Base-by-base conservation (phyloP, 164 flowering plant species). In the Vitis rupestris region DNA sequence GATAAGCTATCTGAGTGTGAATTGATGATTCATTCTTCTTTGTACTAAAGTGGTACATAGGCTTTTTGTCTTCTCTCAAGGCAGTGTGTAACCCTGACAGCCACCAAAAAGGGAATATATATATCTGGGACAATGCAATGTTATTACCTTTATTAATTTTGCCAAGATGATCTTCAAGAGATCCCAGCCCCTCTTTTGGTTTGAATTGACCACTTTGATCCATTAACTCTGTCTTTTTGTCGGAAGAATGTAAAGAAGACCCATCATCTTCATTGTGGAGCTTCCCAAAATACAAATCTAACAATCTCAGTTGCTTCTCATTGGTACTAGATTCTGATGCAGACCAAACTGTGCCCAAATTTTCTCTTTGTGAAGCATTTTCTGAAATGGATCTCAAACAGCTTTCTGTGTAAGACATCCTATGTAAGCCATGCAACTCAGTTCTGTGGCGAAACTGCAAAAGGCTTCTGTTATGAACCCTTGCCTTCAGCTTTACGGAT, bases 241-340 rank as follows among this genome's bases (percentile, higher is more conserved):
- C 55, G 0, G 67, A 71, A 68, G 59, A 8, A 62, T 59, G 47
- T 23, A 73, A 60, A 66, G 74, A 64, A 53, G 61, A 61, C 50
- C 68, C 63, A 56, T 58, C 70, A 15, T 27, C 65, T 49, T 75
- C 70, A 49, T 68, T 78, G 37, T 79, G 79, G 31, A 87, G 83
- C 73, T 82, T 84, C 29, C 69, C 67, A 69, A 89, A 78, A 71
- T 84, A 89, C 58, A 85, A 81, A 66, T 82, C 88, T 29, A 89
- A 75, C 23, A 76, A 69, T 59, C 78, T 77, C 64, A 84, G 67
- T 65, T 86, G 87, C 57, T 75, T 74, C 74, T 72, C 81, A 56
- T 14, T 73, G 59, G 68, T 65, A 66, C 65, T 70, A 61, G 78
- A 61, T 30, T 76, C 76, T 48, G 78, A 68, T 11, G 76, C 69